Base-by-base conservation (phyloP, 768 basidiomycete species). In the Pulveroboletus sp. region DNA sequence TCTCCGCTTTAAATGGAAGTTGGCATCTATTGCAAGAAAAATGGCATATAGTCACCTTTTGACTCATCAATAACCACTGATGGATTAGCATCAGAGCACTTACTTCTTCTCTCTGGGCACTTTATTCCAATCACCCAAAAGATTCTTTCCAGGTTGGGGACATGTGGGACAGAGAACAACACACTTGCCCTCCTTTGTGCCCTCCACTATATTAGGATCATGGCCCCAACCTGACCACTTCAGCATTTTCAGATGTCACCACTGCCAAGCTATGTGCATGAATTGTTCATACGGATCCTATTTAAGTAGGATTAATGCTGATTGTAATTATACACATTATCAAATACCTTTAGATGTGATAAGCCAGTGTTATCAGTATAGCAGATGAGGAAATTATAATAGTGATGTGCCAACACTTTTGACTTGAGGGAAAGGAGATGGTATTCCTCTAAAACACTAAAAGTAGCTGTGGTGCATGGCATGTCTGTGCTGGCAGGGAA, bases 1-100 rank as follows among this genome's bases (percentile, higher is more conserved):
- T 32, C 54, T 49, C 6, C 59, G 44, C 43, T 67, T 68, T 12
- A 69, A 53, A 1, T 64, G 55, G 48, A 71, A 72, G 5, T n/a
- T n/a, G n/a, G n/a, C n/a, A n/a, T n/a, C n/a, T n/a, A n/a, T n/a
- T n/a, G n/a, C n/a, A n/a, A n/a, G 65, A 52, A 51, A 71, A 67
- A 40, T 29, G 1, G 20, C 30, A 23, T 47, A 39, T 4, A 32
- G 11, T 26, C 40, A 41, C 14, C 40, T 41, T 26, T 11, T 6
- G 17, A 29, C 4, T 27, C 30, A 34, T 36, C 1, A 6, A 32
- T 24, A 5, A 24, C 27, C 6, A 23, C 9, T 0, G 38, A 20
- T 10, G 24, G n/a, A n/a, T n/a, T n/a, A n/a, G n/a, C n/a, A n/a
- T n/a, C n/a, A n/a, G n/a, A n/a, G n/a, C n/a, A n/a, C n/a, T n/a